Evolutionary conservation across 257 asterid genomes (phyloP).

Genomic region (Nicotiana otophora): DNA sequence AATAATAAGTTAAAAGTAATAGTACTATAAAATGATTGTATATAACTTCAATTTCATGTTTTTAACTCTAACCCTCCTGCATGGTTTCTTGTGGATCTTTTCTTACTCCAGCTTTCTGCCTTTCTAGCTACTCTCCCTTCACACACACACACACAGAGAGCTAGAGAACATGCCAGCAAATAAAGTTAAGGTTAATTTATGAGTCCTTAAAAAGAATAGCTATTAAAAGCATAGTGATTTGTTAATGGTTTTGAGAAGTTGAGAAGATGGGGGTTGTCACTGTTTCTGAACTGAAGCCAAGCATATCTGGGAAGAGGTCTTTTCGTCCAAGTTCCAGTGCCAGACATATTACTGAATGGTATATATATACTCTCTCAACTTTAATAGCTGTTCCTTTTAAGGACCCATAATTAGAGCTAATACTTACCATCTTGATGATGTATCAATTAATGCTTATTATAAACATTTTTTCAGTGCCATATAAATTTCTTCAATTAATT

Average conservation of each 20-base stretch:
- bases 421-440: too few relatives aligned
- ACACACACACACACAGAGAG: neutral
- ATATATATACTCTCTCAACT: neutral
- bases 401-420: too few relatives aligned
- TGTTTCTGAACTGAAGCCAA: constrained; percentile 73
- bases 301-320: constrained; percentile 69
- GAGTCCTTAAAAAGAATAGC: neutral
- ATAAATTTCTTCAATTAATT: too few relatives aligned
- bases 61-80: neutral
- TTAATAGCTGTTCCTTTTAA: too few relatives aligned
- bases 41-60: neutral
- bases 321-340: constrained; percentile 81
- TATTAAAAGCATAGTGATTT: neutral
- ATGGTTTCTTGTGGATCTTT: constrained; percentile 9
- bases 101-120: constrained; percentile 6
- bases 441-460: neutral
- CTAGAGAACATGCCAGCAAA: constrained; percentile 1
- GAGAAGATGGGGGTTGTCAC: constrained; percentile 69
- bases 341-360: constrained; percentile 74
- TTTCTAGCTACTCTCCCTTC: neutral
- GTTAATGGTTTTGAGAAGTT: constrained; percentile 2
- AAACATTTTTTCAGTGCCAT: neutral
- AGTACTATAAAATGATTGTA: too few relatives aligned
- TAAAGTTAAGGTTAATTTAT: neutral
- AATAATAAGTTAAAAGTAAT: neutral